phyloP scores from a whole-genome alignment of 495 filamentous ascomycete genomes.

The Copromyces sp. region DNA sequence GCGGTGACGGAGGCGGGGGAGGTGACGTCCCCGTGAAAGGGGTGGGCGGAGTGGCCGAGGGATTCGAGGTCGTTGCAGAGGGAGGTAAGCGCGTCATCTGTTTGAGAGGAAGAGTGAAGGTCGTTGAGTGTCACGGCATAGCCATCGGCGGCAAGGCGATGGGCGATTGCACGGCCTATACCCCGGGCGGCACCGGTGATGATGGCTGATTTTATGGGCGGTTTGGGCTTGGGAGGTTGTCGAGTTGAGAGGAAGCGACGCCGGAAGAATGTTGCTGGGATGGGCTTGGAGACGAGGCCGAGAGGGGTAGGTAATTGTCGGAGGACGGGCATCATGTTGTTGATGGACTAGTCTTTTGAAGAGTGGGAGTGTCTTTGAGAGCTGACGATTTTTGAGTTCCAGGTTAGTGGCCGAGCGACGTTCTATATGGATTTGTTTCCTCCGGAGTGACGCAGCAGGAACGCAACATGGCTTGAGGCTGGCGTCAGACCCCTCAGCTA shows the following conservation, averaged over 20 bases:
- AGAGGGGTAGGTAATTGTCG: not conserved
- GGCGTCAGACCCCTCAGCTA: not conserved
- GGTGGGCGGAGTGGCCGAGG: slow-evolving; percentile 31
- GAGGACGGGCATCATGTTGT: not conserved
- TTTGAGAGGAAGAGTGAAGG: slow-evolving; percentile 12
- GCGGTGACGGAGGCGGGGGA: slow-evolving; percentile 35
- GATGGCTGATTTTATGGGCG: slow-evolving; percentile 28
- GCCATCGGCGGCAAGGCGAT: slow-evolving; percentile 48
- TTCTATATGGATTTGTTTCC: not conserved
- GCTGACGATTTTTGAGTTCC: not conserved
- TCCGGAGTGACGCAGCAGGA: not conserved
- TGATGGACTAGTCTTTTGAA: not conserved
- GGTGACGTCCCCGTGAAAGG: slow-evolving; percentile 46
- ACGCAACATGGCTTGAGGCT: not conserved
- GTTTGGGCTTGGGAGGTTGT: not conserved
- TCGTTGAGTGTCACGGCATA: slow-evolving; percentile 55
- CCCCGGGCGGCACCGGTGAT: slow-evolving; percentile 49
- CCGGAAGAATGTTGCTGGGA: not conserved
- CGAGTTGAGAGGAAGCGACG: not conserved
- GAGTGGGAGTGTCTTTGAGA: not conserved
- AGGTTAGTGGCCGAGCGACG: not conserved
- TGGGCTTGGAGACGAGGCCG: not conserved
- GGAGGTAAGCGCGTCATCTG: not conserved
- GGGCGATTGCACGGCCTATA: slow-evolving; percentile 51
- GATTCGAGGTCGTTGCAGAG: slow-evolving; percentile 20